These are phyloP conservation scores for Larix kaempferi DNA, from an alignment of 75 land plant genomes.

Conservation along the genomic window DNA sequence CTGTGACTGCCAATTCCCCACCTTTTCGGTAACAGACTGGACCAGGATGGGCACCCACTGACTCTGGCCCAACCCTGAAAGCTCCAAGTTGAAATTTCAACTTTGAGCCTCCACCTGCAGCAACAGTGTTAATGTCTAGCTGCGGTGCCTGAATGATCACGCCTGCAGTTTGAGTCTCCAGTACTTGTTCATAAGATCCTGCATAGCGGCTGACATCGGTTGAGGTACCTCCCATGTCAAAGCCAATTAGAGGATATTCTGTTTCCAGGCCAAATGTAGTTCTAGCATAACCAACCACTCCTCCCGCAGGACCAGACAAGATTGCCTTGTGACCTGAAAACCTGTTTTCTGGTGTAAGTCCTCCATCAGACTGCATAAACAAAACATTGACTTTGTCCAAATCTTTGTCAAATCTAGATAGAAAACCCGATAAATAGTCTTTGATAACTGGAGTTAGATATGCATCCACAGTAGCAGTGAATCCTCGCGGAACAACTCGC, in stretches of 20 bases:
- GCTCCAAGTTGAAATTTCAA: conserved; percentile 94
- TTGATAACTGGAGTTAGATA: conserved; percentile 98
- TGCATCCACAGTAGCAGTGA: conserved; percentile 97
- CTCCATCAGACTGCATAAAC: conserved; percentile 99
- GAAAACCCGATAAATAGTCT: conserved; percentile 84
- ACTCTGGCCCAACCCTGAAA: conserved; percentile 94
- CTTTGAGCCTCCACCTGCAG: conserved; percentile 98
- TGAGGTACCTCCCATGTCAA: conserved; percentile 99
- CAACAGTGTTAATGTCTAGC: conserved; percentile 96
- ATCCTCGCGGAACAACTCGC: conserved; percentile 96
- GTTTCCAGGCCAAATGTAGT: conserved; percentile 91
- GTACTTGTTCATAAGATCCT: conserved; percentile 84
- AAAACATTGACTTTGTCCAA: conserved; percentile 77
- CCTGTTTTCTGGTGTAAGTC: conserved; percentile 85
- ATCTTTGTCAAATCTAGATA: conserved; percentile 83
- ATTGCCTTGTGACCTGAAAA: conserved; percentile 99
- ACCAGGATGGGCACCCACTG: conserved; percentile 98
- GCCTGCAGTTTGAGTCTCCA: conserved; percentile 96
- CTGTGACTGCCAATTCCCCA: conserved; percentile 92
- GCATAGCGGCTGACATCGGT: conserved; percentile 99
- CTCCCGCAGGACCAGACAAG: conserved; percentile 98
- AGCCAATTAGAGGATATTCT: conserved; percentile 82
- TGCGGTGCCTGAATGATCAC: conserved; percentile 97
- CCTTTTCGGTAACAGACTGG: conserved; percentile 98
- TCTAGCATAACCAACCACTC: conserved; percentile 96